These are phyloP conservation scores for Apiospora pterosperma DNA, from an alignment of 2,329 filamentous ascomycete species.

Conservation along the genomic window DNA sequence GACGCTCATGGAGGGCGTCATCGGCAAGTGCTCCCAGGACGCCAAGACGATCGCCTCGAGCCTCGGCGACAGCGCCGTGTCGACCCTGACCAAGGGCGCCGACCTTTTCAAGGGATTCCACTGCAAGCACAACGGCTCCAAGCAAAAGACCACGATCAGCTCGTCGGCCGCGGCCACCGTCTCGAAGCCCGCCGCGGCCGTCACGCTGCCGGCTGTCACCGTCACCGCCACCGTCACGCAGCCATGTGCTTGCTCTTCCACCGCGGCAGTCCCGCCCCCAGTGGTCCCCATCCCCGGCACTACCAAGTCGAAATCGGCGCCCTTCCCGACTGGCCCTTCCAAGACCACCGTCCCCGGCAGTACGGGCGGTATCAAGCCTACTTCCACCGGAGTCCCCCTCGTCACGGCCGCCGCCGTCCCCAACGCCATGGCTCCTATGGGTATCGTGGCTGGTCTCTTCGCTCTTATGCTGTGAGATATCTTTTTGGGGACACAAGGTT, in stretches of 20 bases:
- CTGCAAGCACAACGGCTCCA: not conserved
- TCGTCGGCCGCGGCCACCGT: not conserved
- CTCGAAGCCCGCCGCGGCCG: not conserved
- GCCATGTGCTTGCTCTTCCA: not conserved
- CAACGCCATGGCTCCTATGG: not conserved
- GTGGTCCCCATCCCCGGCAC: not conserved
- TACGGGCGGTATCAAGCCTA: slow-evolving; percentile 2
- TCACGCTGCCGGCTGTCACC: not conserved
- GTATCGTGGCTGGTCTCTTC: not conserved
- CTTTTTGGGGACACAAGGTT: not conserved
- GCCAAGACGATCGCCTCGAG: not conserved
- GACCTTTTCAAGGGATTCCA: not conserved
- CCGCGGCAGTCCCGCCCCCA: not conserved
- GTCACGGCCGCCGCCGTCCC: not conserved
- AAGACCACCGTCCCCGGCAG: slow-evolving; percentile 1
- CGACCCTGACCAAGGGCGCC: not conserved
- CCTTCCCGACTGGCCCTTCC: not conserved
- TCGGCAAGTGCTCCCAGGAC: slow-evolving; percentile 3
- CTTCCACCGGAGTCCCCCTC: not conserved
- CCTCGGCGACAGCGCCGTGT: not conserved
- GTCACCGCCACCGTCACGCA: not conserved
- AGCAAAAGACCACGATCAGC: slow-evolving; percentile 3
- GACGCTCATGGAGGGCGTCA: not conserved
- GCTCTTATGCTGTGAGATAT: not conserved
- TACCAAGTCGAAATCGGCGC: not conserved